These are phyloP conservation scores for Narthecium ossifragum DNA, from an alignment of 106 monocot genomes.

Conservation along the genomic window DNA sequence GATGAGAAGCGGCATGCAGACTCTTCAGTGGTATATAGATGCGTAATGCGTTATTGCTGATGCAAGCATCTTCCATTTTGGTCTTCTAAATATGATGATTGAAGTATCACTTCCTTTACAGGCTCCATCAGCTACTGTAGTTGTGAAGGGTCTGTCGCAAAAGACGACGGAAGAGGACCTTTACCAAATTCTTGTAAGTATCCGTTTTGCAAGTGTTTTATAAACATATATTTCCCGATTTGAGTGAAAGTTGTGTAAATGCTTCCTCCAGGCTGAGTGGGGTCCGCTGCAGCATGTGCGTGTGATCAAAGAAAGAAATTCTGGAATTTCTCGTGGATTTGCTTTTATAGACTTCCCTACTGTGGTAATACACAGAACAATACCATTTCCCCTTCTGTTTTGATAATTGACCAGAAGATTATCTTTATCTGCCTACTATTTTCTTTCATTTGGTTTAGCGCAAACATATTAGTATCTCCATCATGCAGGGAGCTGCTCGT, in stretches of 20 bases:
- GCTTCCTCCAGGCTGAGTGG: conserved; percentile 87
- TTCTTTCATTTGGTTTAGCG: neutral
- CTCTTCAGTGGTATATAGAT: conserved; percentile 40
- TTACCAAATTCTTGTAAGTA: conserved; percentile 81
- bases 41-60: no score
- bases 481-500: conserved; percentile 74
- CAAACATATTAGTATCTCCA: neutral
- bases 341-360: conserved; percentile 97
- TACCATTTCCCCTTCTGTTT: no score
- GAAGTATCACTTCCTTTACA: conserved; percentile 13
- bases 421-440: neutral
- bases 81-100: neutral
- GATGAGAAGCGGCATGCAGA: conserved; percentile 57
- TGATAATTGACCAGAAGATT: no score
- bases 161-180: conserved; percentile 93
- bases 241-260: no score
- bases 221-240: no score
- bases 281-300: conserved; percentile 94
- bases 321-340: conserved; percentile 93
- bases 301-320: conserved; percentile 88
- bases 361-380: conserved; percentile 58
- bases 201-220: conserved; percentile 3
- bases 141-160: conserved; percentile 91
- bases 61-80: neutral
- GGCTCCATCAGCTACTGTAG: conserved; percentile 89